Evolutionary conservation across 108 stramenopile species (phyloP), one percentile per base, ranked within the genome.

Genomic region (Skeletonema grethae): DNA sequence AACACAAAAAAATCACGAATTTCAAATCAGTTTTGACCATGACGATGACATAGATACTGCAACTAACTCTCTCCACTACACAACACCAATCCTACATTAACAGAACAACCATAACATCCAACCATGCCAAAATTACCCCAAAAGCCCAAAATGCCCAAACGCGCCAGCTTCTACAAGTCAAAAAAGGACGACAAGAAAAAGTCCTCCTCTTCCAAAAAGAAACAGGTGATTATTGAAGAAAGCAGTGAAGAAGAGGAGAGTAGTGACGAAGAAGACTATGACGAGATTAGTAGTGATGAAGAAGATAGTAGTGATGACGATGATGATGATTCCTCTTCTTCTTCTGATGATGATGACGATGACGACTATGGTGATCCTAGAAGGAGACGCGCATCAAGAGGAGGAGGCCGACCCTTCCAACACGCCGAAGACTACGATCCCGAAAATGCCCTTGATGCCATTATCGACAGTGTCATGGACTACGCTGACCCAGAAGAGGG

Each of bases 391-490:
- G n/a, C n/a, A n/a, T n/a, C n/a, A n/a, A n/a, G n/a, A n/a, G n/a
- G n/a, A n/a, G n/a, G n/a, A n/a, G n/a, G n/a, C n/a, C n/a, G n/a
- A n/a, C n/a, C n/a, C 50, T 53, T 53, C 7, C 50, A 53, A 22
- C 50, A 53, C n/a, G 50, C 50, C 5, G 41, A 30, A 29, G 53
- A 65, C 57, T 32, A 65, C 46, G 46, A 45, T 31, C 25, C 48
- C 6, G 39, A 64, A 30, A 56, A 70, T 24, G 43, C 61, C n/a
- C 61, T 72, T 34, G 48, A 50, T n/a, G 39, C 61, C 32, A 50
- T 76, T 1, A 76, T 76, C 38, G 67, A 76, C 55, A 39, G 16
- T 20, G 75, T 69, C 15, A 10, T 43, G 25, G 75, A 76, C 61
- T 57, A 63, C 57, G 38, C 62, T 38, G 60, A 43, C 36, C 67